Evolutionary conservation across 257 asterid species (phyloP).

Genomic region (Lantana camara): DNA sequence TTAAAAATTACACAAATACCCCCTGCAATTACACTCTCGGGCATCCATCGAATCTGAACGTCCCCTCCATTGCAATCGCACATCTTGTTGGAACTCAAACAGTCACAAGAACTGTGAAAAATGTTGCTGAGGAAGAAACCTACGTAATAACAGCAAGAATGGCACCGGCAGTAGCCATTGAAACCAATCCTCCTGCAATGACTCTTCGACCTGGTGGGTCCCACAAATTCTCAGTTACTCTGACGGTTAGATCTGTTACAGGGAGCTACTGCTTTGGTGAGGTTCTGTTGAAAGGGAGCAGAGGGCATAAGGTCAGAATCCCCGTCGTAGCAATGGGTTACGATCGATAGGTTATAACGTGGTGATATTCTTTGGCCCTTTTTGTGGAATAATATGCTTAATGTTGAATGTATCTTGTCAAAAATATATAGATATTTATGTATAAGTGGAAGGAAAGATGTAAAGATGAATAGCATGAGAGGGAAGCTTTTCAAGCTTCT

Average conservation of each 20-base stretch:
- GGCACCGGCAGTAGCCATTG: constrained; percentile 90
- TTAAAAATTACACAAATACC: constrained; percentile 62
- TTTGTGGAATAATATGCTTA: constrained; percentile 44
- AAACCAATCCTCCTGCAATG: constrained; percentile 93
- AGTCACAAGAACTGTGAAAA: constrained; percentile 74
- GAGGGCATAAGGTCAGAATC: constrained; percentile 89
- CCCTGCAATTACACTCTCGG: constrained; percentile 94
- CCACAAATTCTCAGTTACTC: constrained; percentile 60
- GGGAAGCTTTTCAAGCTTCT: constrained; percentile 37
- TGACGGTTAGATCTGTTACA: constrained; percentile 71
- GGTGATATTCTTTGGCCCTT: constrained; percentile 46
- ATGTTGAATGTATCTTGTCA: constrained; percentile 38
- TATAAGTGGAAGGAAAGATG: constrained; percentile 22
- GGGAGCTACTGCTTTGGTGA: constrained; percentile 92
- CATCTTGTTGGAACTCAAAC: constrained; percentile 90
- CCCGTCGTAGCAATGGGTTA: constrained; percentile 93
- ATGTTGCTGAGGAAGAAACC: constrained; percentile 91
- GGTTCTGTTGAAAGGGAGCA: constrained; percentile 81
- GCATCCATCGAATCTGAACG: constrained; percentile 83
- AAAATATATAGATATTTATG: constrained; percentile 17
- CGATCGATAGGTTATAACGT: constrained; percentile 43
- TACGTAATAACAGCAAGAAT: constrained; percentile 81
- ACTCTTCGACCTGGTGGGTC: constrained; percentile 82
- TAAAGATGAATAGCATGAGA: constrained; percentile 52
- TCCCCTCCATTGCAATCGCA: constrained; percentile 81